Conservation (phyloP, 768 basidiomycete genomes). For the Boletus fagicola region DNA sequence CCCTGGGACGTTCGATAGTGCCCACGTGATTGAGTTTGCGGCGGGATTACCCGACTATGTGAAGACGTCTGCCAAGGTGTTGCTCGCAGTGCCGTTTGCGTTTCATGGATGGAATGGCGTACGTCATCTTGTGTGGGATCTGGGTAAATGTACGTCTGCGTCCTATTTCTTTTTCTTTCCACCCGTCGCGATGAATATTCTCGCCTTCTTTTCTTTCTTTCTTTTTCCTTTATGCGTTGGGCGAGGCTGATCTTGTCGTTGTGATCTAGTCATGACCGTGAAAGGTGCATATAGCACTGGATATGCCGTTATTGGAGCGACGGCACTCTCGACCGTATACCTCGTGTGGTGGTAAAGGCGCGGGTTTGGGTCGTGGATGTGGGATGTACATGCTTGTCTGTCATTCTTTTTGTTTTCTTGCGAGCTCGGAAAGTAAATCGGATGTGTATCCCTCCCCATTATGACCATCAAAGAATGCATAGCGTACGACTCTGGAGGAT, state of each 20-base stretch:
- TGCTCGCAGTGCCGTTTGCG: constrained; percentile 84
- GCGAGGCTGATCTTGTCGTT: neutral
- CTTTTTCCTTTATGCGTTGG: neutral
- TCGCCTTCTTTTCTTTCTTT: neutral
- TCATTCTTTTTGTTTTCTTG: neutral
- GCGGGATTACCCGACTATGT: constrained; percentile 69
- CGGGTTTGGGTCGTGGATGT: constrained; percentile 34
- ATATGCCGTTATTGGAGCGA: constrained; percentile 80
- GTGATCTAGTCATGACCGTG: constrained; percentile 63
- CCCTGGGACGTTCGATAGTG: constrained; percentile 77
- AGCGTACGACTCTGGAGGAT: too few relatives aligned
- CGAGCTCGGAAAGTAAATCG: neutral
- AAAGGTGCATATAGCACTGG: constrained; percentile 80
- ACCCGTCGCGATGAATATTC: neutral
- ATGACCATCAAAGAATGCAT: too few relatives aligned
- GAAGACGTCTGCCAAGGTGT: constrained; percentile 72
- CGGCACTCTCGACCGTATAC: constrained; percentile 69
- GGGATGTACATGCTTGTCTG: neutral
- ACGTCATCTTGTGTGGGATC: constrained; percentile 89
- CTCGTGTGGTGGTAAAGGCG: constrained; percentile 38
- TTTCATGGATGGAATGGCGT: constrained; percentile 91
- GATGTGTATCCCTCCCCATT: neutral
- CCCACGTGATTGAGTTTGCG: constrained; percentile 70
- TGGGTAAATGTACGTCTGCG: constrained; percentile 71
- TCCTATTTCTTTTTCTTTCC: neutral